A percentile compares a stretch with the other conserved stretches of the same genome.
Conservation (phyloP, 495 filamentous ascomycete genomes). For the Astrothelium macrocarpum region DNA sequence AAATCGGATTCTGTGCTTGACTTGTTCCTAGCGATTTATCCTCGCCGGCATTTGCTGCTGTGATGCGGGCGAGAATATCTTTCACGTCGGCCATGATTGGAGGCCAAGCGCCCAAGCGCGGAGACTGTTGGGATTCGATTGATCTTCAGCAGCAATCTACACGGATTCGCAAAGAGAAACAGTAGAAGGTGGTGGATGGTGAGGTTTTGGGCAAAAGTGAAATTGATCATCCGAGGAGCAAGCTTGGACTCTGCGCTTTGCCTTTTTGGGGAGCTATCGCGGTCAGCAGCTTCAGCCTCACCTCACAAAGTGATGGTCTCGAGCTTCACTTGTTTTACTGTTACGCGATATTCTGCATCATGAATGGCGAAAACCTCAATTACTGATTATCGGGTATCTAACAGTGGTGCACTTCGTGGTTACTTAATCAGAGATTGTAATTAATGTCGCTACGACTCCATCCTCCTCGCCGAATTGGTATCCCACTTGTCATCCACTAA, state of each 20-base stretch:
- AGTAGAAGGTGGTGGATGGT: not conserved
- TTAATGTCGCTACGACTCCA: no score
- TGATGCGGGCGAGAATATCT: constrained; percentile 27
- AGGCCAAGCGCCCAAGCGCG: not conserved
- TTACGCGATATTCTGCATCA: no score
- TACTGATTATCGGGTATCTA: no score
- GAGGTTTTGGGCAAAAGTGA: not conserved
- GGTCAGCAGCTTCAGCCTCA: not conserved
- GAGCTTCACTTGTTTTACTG: no score
- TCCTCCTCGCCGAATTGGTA: no score
- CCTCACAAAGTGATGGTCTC: no score
- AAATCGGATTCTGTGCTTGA: constrained; percentile 10
- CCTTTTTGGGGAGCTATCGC: constrained; percentile 1
- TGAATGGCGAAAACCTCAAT: not conserved
- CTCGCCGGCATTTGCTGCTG: constrained; percentile 7
- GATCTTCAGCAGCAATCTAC: not conserved
- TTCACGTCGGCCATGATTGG: constrained; percentile 25
- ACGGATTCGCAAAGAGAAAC: not conserved
- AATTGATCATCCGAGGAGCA: not conserved
- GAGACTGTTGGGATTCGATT: not conserved
- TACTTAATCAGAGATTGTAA: no score
- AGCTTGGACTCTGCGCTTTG: constrained; percentile 2
- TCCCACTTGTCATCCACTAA: not conserved
- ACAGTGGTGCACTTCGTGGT: no score
- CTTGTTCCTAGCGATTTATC: not conserved